A percentile compares a stretch with the other conserved stretches of the same genome.
These are phyloP conservation scores for Suillus sp. DNA, from an alignment of 768 basidiomycete genomes.

Conservation along the genomic window DNA sequence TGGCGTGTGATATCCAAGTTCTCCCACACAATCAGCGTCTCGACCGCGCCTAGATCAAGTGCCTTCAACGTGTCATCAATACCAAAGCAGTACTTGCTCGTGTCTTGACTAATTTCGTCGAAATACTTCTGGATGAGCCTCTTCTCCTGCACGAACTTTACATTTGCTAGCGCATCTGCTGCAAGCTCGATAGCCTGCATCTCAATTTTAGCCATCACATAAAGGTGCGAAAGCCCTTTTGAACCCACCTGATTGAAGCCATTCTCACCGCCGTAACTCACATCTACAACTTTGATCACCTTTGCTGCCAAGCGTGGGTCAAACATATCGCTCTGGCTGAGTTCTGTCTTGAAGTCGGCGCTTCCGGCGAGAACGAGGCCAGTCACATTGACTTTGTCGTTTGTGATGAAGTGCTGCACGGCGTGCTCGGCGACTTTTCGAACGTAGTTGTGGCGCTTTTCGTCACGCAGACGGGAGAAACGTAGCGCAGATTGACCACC, in stretches of 20 bases:
- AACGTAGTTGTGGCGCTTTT: slow-evolving; percentile 99
- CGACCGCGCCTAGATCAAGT: slow-evolving; percentile 93
- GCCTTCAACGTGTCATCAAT: slow-evolving; percentile 96
- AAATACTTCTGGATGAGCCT: slow-evolving; percentile 97
- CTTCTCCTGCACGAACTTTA: slow-evolving; percentile 99
- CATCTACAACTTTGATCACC: slow-evolving; percentile 97
- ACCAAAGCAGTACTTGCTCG: slow-evolving; percentile 95
- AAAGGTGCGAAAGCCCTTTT: not conserved
- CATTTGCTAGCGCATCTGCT: slow-evolving; percentile 93
- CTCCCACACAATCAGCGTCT: slow-evolving; percentile 99
- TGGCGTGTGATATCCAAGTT: slow-evolving; percentile 92
- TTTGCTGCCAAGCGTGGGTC: slow-evolving; percentile 86
- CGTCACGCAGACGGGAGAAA: slow-evolving; percentile 99
- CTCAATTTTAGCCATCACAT: slow-evolving; percentile 13
- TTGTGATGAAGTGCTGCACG: slow-evolving; percentile 97
- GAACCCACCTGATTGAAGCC: slow-evolving; percentile 95
- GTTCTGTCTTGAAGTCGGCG: slow-evolving; percentile 98
- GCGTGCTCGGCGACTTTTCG: slow-evolving; percentile 97
- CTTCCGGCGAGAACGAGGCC: slow-evolving; percentile 95
- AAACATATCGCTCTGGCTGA: slow-evolving; percentile 95
- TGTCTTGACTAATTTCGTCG: slow-evolving; percentile 98
- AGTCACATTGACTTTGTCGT: slow-evolving; percentile 97
- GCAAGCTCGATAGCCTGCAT: slow-evolving; percentile 92
- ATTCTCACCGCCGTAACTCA: slow-evolving; percentile 97
- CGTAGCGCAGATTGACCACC: slow-evolving; percentile 99